Base-by-base conservation (phyloP, 345 rosid genomes). In the Euphorbia lathyris region DNA sequence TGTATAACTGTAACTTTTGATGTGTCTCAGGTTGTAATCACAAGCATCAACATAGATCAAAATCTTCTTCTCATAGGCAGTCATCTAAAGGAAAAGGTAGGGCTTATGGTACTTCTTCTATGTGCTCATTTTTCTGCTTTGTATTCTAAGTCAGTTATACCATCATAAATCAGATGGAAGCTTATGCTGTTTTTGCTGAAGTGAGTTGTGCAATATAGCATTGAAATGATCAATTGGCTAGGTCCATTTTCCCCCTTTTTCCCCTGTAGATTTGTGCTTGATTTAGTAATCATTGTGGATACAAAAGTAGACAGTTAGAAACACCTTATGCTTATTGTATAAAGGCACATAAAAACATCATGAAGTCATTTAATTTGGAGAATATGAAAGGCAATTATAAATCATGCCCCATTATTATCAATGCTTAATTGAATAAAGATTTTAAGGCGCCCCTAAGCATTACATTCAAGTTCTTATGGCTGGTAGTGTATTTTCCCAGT, bases 21-120 rank as follows among this genome's bases (percentile, higher is more conserved):
- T 78, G 34, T 10, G 23, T 81, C 47, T 79, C 89, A 95, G 99
- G 98, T 95, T 77, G 93, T 95, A 76, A 86, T 95, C 68, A 95
- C 99, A 74, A 90, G 99, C 89, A 92, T 95, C 60, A 87, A 78
- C 65, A 79, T 92, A 66, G 82, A 88, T 42, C 97, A 91, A 53
- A 79, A 74, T 83, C 90, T 95, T 78, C 83, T 85, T 50, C 89
- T 95, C 69, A 86, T 95, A 70, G 99, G 99, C 74, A 95, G 99
- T 77, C 86, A 95, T 80, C 87, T 84, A 76, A 95, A 92, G 85
- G 89, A 84, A 67, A 95, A 92, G 90, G 99, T 95, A 23, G 50
- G 78, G 27, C 64, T 17, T 20, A 26, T 14, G 17, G 48, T 34
- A 16, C 71, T 38, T 66, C 25, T 9, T 43, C 10, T 61, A 36